Conservation (phyloP, 2,329 filamentous ascomycete species). For the Furcasterigmium sp. region DNA sequence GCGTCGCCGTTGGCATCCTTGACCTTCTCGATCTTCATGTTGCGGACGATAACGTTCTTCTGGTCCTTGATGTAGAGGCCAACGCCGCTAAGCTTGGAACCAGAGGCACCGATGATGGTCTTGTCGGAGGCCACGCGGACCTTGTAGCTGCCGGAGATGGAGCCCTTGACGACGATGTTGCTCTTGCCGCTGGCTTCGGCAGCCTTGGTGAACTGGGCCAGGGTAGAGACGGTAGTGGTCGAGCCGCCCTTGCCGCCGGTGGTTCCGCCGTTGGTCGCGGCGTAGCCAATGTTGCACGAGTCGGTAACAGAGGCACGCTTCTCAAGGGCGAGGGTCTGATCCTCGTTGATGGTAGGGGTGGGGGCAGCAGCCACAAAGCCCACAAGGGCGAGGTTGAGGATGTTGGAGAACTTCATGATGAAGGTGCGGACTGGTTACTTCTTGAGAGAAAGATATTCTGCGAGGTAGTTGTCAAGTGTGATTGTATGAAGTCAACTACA, state of each 20-base stretch:
- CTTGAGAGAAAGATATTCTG: too few relatives aligned
- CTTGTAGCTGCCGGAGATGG: constrained; percentile 32
- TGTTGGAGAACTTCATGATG: constrained; percentile 25
- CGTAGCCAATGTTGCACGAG: constrained; percentile 27
- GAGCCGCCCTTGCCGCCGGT: constrained; percentile 44
- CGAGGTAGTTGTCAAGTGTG: too few relatives aligned
- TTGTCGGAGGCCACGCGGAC: constrained; percentile 38
- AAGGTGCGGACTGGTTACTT: background rate
- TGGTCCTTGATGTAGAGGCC: constrained; percentile 48
- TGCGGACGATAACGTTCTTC: constrained; percentile 57
- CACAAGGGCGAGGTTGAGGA: constrained; percentile 20
- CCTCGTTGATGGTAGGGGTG: constrained; percentile 20
- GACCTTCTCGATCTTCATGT: constrained; percentile 54
- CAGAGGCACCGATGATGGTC: constrained; percentile 34
- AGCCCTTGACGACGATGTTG: constrained; percentile 35
- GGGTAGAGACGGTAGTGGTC: constrained; percentile 43
- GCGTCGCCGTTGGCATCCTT: constrained; percentile 52
- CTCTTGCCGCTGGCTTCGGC: constrained; percentile 36
- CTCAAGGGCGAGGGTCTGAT: constrained; percentile 19
- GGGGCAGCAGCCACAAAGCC: constrained; percentile 22
- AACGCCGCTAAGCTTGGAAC: constrained; percentile 33
- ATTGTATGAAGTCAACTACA: background rate
- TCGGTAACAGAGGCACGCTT: constrained; percentile 31
- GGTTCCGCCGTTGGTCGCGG: constrained; percentile 33
- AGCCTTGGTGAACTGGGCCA: constrained; percentile 40